These are phyloP conservation scores for Aspergillus thermomutatus DNA, from an alignment of 2,329 filamentous ascomycete genomes.

Conservation along the genomic window DNA sequence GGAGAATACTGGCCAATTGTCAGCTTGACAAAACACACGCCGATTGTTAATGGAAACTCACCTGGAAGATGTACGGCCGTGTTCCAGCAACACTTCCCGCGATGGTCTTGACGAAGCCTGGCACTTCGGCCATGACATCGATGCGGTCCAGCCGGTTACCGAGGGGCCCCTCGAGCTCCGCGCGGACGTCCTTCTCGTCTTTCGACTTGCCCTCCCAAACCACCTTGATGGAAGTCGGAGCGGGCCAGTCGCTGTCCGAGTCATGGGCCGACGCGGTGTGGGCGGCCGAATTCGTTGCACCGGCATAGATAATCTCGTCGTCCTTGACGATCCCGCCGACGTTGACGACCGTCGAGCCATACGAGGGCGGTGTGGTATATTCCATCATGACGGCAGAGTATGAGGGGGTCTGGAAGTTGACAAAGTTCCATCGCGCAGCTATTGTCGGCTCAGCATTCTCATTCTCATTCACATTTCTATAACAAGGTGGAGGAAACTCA, in stretches of 20 bases:
- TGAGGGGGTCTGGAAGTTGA: slow-evolving; percentile 81
- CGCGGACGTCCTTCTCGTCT: slow-evolving; percentile 71
- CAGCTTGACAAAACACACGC: slow-evolving; percentile 12
- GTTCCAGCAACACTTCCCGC: slow-evolving; percentile 85
- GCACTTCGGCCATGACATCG: slow-evolving; percentile 95
- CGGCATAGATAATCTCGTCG: slow-evolving; percentile 72
- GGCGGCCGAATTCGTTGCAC: slow-evolving; percentile 60
- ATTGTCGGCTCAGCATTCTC: slow-evolving; percentile 3
- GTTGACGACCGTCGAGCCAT: slow-evolving; percentile 77
- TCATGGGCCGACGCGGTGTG: slow-evolving; percentile 72
- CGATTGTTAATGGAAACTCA: slow-evolving; percentile 39
- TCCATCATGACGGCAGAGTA: slow-evolving; percentile 94
- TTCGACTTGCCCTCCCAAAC: slow-evolving; percentile 74
- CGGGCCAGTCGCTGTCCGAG: slow-evolving; percentile 79
- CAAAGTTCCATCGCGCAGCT: slow-evolving; percentile 89
- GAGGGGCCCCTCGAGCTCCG: slow-evolving; percentile 65
- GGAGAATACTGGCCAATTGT: slow-evolving; percentile 63
- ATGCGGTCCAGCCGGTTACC: slow-evolving; percentile 73
- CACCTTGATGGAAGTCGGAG: slow-evolving; percentile 72
- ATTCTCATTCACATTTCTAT: slow-evolving; percentile 5
- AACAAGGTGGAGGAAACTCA: slow-evolving; percentile 32
- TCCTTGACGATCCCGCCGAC: slow-evolving; percentile 81
- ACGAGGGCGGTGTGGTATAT: slow-evolving; percentile 89
- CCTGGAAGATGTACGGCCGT: slow-evolving; percentile 97
- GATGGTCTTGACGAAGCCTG: slow-evolving; percentile 91